Base-by-base conservation (phyloP, 2,329 filamentous ascomycete species). In the Ilyonectria destructans region DNA sequence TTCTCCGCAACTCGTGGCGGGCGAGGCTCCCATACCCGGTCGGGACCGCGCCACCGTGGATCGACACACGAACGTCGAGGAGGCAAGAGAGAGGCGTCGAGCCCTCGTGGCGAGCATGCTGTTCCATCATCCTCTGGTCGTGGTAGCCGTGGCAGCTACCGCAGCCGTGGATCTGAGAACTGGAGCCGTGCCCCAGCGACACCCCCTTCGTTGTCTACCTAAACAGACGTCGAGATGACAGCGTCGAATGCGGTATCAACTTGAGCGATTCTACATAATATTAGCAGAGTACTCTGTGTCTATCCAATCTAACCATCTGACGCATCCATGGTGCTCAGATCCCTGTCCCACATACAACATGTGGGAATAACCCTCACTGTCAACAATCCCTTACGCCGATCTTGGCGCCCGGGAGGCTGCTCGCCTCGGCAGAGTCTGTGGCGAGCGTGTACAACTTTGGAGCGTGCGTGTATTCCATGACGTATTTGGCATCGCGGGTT, bases 121-220 rank as follows among this genome's bases (percentile, higher is more conserved):
- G 66, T 56, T 40, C 64, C 35, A 61, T 59, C 37, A 61, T 62
- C 69, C 17, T 72, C 71, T 65, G 67, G 77, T 58, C 80, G 83
- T 51, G 79, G 80, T 66, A 75, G 78, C 49, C 82, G 84, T 21
- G 81, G 83, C 49, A 75, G 75, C 21, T 85, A 82, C 66, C 81
- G 84, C 37, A 78, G 79, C 46, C 79, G 82, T 64, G 77, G 76
- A 26, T 80, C 82, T 13, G 82, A 85, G 6, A 81, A 75, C 65
- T 86, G 84, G 85, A 80, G 77, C 51, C 81, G 84, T 45, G 72
- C 75, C 65, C 64, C 75, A 17, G 72, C 73, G 33, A 67, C 74
- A 17, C 71, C 72, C 51, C 58, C 76, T 26, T 77, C 78, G 49
- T 65, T 74, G 56, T 67, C 75, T 58, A 65, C 72, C 48, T 78